Base-by-base conservation (phyloP, 176 grass and related monocot genomes). In the Avena insularis region DNA sequence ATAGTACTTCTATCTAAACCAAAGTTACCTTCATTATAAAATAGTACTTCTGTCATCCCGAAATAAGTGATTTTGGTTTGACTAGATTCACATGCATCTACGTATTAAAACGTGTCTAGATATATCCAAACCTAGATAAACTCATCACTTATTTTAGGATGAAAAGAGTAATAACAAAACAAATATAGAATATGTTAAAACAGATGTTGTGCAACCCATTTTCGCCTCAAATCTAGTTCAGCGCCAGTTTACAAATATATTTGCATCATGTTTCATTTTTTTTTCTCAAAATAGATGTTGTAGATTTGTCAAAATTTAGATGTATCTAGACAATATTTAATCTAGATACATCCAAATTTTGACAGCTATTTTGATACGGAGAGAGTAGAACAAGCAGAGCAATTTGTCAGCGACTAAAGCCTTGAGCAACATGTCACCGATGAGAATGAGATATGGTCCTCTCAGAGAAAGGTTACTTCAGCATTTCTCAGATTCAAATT, bases 401-500 rank as follows among this genome's bases (percentile, higher is more conserved):
- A 69, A 36, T 38, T 9, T 2, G 2, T 36, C 65, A 68, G 25
- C 25, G 31, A 35, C 33, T 35, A 35, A 35, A 35, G 33, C 33
- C 33, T 35, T 35, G 29, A 6, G 65, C 65, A 69, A 40, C 33
- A 40, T 1, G 33, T 19, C 66, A 69, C 14, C 3, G 0, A 9
- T 33, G 66, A 38, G 15, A 8, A 69, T 35, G 33, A 3, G 33
- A 35, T 9, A 17, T 69, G 33, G 66, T 69, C 38, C 38, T 69
- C 38, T 38, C 14, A 38, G 12, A 33, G 5, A 38, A 38, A 38
- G 33, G 15, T 69, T 9, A 31, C 14, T 36, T 36, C 0, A 68
- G 65, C 47, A 50, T 54, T 53, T 76, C 23, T 53, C 73, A 76
- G 13, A 77, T 19, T 77, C 23, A 54, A 54, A 77, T 77, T 53